phyloP scores from a whole-genome alignment of 768 basidiomycete genomes.

The Coprinellus micaceus region DNA sequence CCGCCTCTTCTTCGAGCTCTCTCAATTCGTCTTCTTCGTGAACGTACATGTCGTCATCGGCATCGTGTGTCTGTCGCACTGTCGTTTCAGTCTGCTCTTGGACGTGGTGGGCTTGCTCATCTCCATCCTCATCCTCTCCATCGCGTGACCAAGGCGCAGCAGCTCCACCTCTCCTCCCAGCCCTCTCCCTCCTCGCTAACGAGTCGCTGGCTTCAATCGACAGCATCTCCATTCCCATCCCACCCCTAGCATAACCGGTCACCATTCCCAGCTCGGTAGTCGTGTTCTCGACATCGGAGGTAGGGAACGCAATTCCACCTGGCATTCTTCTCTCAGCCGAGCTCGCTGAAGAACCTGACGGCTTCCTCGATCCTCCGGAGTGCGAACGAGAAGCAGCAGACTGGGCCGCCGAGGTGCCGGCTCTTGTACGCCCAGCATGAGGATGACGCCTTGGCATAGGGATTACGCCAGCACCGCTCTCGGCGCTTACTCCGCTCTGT shows the following conservation, averaged over 20 bases:
- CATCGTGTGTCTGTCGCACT: conserved; percentile 11
- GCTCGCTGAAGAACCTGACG: conserved; percentile 2
- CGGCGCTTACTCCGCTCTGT: conserved; percentile 4
- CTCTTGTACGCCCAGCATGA: conserved; percentile 11
- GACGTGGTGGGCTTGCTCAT: conserved; percentile 15
- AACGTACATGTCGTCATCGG: conserved; percentile 7
- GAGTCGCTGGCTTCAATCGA: conserved; percentile 9
- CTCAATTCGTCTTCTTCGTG: conserved; percentile 22
- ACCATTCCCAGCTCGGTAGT: not conserved
- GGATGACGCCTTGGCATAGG: conserved; percentile 45
- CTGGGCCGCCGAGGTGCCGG: conserved; percentile 11
- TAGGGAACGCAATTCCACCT: conserved; percentile 29
- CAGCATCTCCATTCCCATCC: conserved; percentile 9
- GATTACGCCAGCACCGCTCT: conserved; percentile 22
- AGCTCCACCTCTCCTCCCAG: conserved; percentile 15
- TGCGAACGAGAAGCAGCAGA: conserved; percentile 6
- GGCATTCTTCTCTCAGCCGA: conserved; percentile 14
- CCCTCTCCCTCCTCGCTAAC: conserved; percentile 10
- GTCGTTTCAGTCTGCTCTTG: conserved; percentile 12
- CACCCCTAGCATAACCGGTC: conserved; percentile 8
- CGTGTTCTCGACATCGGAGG: conserved; percentile 16
- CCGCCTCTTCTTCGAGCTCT: conserved; percentile 16
- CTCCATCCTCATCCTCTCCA: conserved; percentile 17
- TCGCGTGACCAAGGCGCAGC: not conserved
- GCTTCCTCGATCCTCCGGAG: too few relatives aligned